A percentile compares a stretch with the other conserved stretches of the same genome.
These are phyloP conservation scores for Myriosclerotinia scirpicola DNA, from an alignment of 2,329 filamentous ascomycete species.

Conservation along the genomic window DNA sequence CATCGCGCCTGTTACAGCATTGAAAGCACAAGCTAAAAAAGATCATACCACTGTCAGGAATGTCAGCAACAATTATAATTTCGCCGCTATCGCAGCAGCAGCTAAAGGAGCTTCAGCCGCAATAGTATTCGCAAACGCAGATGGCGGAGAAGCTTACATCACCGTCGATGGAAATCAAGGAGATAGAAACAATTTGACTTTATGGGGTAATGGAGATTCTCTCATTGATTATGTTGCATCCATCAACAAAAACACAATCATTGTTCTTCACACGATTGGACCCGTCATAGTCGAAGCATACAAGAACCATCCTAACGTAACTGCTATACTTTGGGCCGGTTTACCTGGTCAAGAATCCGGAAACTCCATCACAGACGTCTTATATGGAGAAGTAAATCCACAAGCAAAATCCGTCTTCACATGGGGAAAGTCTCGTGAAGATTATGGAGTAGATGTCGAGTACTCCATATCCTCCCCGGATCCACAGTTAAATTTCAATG, in stretches of 20 bases:
- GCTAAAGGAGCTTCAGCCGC: conserved; percentile 66
- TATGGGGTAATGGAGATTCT: conserved; percentile 80
- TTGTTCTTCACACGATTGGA: conserved; percentile 84
- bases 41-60: conserved; percentile 63
- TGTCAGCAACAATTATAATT: conserved; percentile 61
- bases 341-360: conserved; percentile 85
- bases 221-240: conserved; percentile 78
- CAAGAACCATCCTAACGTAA: conserved; percentile 75
- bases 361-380: conserved; percentile 73
- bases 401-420: conserved; percentile 77
- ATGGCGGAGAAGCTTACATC: conserved; percentile 84
- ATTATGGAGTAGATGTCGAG: conserved; percentile 46
- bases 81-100: conserved; percentile 57
- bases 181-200: conserved; percentile 87
- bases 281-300: conserved; percentile 75
- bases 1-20: conserved; percentile 69
- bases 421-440: conserved; percentile 56
- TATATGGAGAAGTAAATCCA: conserved; percentile 78
- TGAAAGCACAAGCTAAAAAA: conserved; percentile 60
- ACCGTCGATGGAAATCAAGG: conserved; percentile 77
- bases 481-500: conserved; percentile 71
- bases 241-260: conserved; percentile 81
- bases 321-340: conserved; percentile 80
- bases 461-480: conserved; percentile 47
- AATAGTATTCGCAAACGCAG: conserved; percentile 86